phyloP scores from a whole-genome alignment of 202 grass and related monocot genomes.

The Zoysia matrella region DNA sequence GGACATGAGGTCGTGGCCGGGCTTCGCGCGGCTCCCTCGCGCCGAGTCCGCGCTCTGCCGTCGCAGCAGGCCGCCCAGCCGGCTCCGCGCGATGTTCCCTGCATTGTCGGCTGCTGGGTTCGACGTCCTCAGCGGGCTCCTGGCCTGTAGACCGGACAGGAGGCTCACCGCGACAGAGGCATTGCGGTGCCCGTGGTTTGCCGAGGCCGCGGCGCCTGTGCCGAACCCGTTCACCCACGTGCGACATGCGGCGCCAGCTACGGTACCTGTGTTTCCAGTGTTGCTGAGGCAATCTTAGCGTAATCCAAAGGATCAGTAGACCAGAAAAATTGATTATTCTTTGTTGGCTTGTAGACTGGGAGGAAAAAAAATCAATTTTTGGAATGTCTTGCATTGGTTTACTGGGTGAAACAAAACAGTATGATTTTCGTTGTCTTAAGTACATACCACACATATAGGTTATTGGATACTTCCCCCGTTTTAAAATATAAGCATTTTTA shows the following conservation, averaged over 20 bases:
- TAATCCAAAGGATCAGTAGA: too few species aligned
- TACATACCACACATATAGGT: too few species aligned
- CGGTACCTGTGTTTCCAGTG: constrained; percentile 1
- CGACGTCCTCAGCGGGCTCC: constrained; percentile 35
- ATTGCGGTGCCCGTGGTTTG: constrained; percentile 38
- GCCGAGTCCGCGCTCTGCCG: constrained; percentile 40
- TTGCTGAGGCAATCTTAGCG: constrained; percentile 26
- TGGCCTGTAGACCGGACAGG: constrained; percentile 31
- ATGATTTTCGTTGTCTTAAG: too few species aligned
- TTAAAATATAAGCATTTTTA: too few species aligned
- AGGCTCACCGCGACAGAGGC: constrained; percentile 31
- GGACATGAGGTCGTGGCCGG: constrained; percentile 29
- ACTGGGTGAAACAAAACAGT: not conserved
- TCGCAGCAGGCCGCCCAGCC: not conserved
- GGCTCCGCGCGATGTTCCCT: constrained; percentile 41
- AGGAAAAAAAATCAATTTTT: too few species aligned
- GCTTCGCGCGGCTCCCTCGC: constrained; percentile 34
- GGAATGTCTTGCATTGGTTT: too few species aligned
- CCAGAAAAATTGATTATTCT: too few species aligned
- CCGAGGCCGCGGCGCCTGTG: not conserved
- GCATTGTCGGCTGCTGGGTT: constrained; percentile 14
- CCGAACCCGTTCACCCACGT: not conserved
- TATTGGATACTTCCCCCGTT: too few species aligned
- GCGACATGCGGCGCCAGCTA: not conserved
- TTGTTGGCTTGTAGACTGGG: too few species aligned